phyloP scores from a whole-genome alignment of 2,329 filamentous ascomycete species.

The Alternaria triticimaculans region DNA sequence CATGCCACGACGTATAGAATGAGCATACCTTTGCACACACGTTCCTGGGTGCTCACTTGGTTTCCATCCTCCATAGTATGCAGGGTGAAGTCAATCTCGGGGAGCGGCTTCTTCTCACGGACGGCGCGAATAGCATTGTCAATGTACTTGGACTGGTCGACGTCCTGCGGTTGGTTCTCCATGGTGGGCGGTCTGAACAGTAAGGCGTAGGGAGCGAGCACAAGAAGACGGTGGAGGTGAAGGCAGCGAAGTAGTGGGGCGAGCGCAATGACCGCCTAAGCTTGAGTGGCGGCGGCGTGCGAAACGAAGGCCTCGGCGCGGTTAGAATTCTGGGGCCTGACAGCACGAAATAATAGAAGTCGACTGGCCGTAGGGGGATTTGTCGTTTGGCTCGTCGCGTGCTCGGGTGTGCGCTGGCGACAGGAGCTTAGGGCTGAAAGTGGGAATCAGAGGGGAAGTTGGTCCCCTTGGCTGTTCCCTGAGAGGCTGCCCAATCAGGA shows the following conservation, averaged over 20 bases:
- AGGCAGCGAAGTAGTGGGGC: conserved; percentile 43
- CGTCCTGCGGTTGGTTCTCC: conserved; percentile 43
- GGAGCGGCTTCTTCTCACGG: conserved; percentile 90
- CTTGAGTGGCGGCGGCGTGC: conserved; percentile 42
- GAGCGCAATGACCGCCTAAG: conserved; percentile 35
- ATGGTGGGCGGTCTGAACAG: conserved; percentile 38
- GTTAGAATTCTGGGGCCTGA: conserved; percentile 20
- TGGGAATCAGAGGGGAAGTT: conserved; percentile 18
- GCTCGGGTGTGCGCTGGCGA: conserved; percentile 31
- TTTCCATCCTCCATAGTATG: conserved; percentile 98
- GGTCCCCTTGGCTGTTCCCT: conserved; percentile 15
- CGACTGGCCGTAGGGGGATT: conserved; percentile 2
- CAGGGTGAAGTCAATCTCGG: conserved; percentile 98
- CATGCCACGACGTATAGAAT: conserved; percentile 1
- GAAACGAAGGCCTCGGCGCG: conserved; percentile 41
- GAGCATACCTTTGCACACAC: conserved; percentile 92
- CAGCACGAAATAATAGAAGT: conserved; percentile 21
- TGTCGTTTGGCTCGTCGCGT: conserved; percentile 38
- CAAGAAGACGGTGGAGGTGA: conserved; percentile 30
- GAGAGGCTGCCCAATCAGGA: conserved; percentile 18
- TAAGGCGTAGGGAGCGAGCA: conserved; percentile 29
- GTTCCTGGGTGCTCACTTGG: conserved; percentile 92
- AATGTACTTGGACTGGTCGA: conserved; percentile 59
- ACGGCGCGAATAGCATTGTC: conserved; percentile 93
- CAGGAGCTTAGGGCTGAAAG: conserved; percentile 31